These are phyloP conservation scores for Trametes versicolor DNA, from an alignment of 1,284 basidiomycete genomes.

Conservation along the genomic window DNA sequence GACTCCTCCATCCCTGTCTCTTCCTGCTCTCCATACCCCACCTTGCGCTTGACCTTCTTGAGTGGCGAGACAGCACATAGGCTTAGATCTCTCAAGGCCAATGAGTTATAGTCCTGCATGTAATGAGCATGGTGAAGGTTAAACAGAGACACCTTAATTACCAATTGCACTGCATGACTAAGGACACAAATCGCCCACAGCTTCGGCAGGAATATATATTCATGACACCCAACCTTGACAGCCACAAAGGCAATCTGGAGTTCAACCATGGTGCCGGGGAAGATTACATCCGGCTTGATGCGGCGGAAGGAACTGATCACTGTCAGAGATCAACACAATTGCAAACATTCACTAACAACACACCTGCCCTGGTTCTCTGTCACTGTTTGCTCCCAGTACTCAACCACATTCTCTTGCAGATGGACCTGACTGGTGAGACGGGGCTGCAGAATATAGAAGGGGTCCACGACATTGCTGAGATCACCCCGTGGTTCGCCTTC, in stretches of 20 bases:
- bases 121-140: too few species aligned
- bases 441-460: neutral
- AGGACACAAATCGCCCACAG: too few species aligned
- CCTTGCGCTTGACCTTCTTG: constrained; percentile 6
- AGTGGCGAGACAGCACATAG: neutral
- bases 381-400: constrained; percentile 1
- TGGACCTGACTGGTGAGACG: constrained; percentile 1
- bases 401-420: constrained; percentile 2
- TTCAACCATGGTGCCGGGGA: neutral
- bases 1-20: neutral
- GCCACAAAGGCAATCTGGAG: neutral
- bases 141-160: too few species aligned
- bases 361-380: neutral
- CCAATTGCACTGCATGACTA: too few species aligned
- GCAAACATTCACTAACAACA: neutral
- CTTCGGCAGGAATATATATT: too few species aligned
- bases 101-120: neutral
- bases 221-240: too few species aligned
- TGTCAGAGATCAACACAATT: too few species aligned
- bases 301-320: neutral
- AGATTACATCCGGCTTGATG: neutral
- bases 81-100: neutral
- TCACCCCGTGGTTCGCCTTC: neutral
- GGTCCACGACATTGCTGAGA: neutral
- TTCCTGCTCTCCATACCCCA: neutral